Conservation (phyloP, 2,329 filamentous ascomycete genomes). For the Verticillium alfalfae region DNA sequence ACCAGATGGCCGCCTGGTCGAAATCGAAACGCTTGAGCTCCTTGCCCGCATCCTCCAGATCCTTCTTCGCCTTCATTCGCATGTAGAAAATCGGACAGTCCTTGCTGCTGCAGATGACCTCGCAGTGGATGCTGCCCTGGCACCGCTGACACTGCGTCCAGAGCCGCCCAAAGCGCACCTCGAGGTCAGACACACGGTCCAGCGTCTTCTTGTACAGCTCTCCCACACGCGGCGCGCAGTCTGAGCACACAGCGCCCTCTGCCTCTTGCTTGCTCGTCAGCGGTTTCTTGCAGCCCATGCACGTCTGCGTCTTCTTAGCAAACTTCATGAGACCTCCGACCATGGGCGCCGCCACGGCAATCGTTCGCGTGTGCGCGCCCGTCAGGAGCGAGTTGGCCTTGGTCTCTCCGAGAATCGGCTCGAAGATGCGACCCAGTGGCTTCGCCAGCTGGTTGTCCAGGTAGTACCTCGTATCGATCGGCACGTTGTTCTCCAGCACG, state of each 20-base stretch:
- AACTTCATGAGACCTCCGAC: slow-evolving; percentile 98
- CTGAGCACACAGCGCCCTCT: slow-evolving; percentile 78
- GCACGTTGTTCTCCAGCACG: slow-evolving; percentile 94
- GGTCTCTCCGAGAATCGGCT: slow-evolving; percentile 92
- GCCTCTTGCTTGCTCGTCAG: slow-evolving; percentile 73
- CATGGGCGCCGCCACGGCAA: slow-evolving; percentile 85
- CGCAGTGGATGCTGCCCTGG: slow-evolving; percentile 95
- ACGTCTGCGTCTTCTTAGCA: slow-evolving; percentile 94
- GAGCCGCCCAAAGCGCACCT: slow-evolving; percentile 84
- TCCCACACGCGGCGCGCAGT: slow-evolving; percentile 79
- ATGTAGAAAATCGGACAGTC: slow-evolving; percentile 99
- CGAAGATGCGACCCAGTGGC: slow-evolving; percentile 90
- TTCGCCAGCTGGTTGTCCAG: slow-evolving; percentile 97
- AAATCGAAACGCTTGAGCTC: slow-evolving; percentile 86
- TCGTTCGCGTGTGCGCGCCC: slow-evolving; percentile 90
- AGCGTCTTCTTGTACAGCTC: slow-evolving; percentile 93
- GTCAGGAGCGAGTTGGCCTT: slow-evolving; percentile 81
- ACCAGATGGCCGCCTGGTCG: slow-evolving; percentile 66
- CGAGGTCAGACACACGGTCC: slow-evolving; percentile 82
- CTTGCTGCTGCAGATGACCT: slow-evolving; percentile 93
- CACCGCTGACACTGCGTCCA: slow-evolving; percentile 99
- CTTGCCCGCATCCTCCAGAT: slow-evolving; percentile 90
- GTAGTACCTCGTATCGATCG: slow-evolving; percentile 98
- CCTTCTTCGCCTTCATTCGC: slow-evolving; percentile 99
- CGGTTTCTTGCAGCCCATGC: slow-evolving; percentile 98